phyloP scores from a whole-genome alignment of 2,329 filamentous ascomycete species.

The Hymenoscyphus infarciens region DNA sequence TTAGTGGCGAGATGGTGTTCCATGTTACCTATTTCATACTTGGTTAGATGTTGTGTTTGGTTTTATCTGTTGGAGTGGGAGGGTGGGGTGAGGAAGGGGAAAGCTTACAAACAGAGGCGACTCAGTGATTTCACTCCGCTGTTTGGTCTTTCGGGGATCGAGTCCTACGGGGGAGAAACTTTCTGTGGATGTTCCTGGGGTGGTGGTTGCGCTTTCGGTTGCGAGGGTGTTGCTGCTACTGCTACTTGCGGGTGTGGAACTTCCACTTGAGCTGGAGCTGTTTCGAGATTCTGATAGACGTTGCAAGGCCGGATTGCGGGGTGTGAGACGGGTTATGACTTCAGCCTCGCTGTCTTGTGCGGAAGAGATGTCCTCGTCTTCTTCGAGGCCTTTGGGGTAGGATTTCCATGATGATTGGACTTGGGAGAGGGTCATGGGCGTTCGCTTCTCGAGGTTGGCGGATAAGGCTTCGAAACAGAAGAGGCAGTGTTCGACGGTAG shows the following conservation, averaged over 20 bases:
- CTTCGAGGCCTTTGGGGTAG: slow-evolving; percentile 37
- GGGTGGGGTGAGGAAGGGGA: too few species aligned
- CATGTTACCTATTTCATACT: slow-evolving; percentile 44
- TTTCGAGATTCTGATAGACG: slow-evolving; percentile 18
- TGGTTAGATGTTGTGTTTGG: not conserved
- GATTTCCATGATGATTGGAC: slow-evolving; percentile 62
- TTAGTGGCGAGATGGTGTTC: slow-evolving; percentile 64
- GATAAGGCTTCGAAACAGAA: slow-evolving; percentile 88
- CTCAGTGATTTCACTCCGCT: slow-evolving; percentile 39
- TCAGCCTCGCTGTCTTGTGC: slow-evolving; percentile 9
- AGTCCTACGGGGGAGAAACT: slow-evolving; percentile 26
- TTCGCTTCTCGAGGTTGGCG: slow-evolving; percentile 68
- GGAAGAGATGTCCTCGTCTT: slow-evolving; percentile 8
- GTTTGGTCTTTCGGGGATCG: slow-evolving; percentile 23
- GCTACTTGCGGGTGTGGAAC: slow-evolving; percentile 22
- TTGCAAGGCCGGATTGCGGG: slow-evolving; percentile 21
- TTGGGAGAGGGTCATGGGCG: slow-evolving; percentile 62
- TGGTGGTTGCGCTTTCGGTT: slow-evolving; percentile 30
- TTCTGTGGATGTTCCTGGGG: slow-evolving; percentile 45
- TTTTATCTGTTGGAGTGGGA: not conserved
- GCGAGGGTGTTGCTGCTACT: slow-evolving; percentile 9
- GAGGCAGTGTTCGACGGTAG: slow-evolving; percentile 78
- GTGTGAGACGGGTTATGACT: not conserved
- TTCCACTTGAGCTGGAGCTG: slow-evolving; percentile 18
- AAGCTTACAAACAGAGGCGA: slow-evolving; percentile 74